Evolutionary conservation across 2,329 filamentous ascomycete genomes (phyloP), one percentile per base, ranked within the genome.

Genomic region (Pseudogymnoascus sp.): DNA sequence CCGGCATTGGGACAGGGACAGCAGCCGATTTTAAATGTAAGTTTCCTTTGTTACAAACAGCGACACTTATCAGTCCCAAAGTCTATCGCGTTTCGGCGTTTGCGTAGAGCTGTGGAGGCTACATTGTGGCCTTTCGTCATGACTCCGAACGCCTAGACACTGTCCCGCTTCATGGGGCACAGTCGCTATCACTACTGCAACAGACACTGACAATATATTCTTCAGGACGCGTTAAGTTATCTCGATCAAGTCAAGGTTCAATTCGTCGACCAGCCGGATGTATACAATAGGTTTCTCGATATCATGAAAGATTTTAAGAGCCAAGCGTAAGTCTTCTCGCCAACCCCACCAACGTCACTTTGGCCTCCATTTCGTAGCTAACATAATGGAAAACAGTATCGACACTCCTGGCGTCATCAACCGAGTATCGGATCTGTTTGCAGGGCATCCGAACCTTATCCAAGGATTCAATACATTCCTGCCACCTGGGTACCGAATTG

Each of bases 221-320:
- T 39, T 5, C 72, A 86, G 83, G 88, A 90, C 77, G 95, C 95
- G 34, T 83, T 99, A 51, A 97, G 92, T 72, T 99, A 99, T 73
- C 85, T 99, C 23, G 95, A 99, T 73, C 95, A 98, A 76, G 95
- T 99, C 68, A 99, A 99, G 77, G 93, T 98, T 28, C 93, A 96
- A 73, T 99, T 99, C 71, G 90, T 92, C 66, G 93, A 98, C 68
- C 92, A 97, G 69, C 93, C 95, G 3, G 93, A 98, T 75, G 95
- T 99, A 0, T 99, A 99, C 73, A 98, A 98, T 73, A 84, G 90
- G 39, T 98, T 99, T 71, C 79, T 99, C 54, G 95, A 99, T 71
- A 99, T 99, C 60, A 99, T 99, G 95, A 99, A 99, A 74, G 95
- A 99, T 71, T 99, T 99, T 76, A 99, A 99, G 78, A 96, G 92